These are phyloP conservation scores for Phoma sp. DNA, from an alignment of 2,329 filamentous ascomycete genomes.

Conservation along the genomic window DNA sequence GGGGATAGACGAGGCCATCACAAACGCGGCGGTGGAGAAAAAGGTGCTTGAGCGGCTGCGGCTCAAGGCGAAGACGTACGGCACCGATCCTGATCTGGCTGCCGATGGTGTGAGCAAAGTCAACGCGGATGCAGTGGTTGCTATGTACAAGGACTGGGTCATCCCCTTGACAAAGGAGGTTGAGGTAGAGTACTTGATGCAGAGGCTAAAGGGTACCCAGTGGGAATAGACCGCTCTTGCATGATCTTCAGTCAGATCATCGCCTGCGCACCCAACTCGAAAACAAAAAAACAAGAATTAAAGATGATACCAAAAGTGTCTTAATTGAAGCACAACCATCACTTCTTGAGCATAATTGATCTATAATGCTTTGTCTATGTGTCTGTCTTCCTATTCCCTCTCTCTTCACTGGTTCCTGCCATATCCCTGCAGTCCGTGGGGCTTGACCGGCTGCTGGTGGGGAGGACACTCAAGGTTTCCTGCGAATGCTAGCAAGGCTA, in stretches of 20 bases:
- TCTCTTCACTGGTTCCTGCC: constrained; percentile 12
- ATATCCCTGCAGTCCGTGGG: constrained; percentile 31
- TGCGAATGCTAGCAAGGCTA: constrained; percentile 35
- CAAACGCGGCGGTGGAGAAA: constrained; percentile 84
- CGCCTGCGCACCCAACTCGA: too few relatives aligned
- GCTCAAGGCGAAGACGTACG: constrained; percentile 91
- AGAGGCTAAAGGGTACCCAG: constrained; percentile 70
- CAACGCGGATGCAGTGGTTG: constrained; percentile 74
- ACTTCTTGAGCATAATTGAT: too few relatives aligned
- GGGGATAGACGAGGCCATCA: constrained; percentile 89
- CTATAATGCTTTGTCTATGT: neutral
- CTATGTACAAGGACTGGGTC: constrained; percentile 71
- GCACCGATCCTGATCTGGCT: constrained; percentile 77
- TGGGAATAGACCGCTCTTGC: constrained; percentile 44
- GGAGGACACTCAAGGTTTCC: constrained; percentile 37
- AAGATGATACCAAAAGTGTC: too few relatives aligned
- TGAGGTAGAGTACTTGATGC: constrained; percentile 98
- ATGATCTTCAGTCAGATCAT: too few relatives aligned
- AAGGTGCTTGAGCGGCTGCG: constrained; percentile 86
- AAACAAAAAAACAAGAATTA: constrained; percentile 24
- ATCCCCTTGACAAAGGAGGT: constrained; percentile 98
- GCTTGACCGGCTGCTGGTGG: constrained; percentile 32
- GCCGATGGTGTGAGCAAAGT: constrained; percentile 75
- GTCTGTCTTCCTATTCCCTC: neutral
- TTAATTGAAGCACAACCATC: too few relatives aligned